Evolutionary conservation across 1,284 basidiomycete species (phyloP), one percentile per base, ranked within the genome.

Genomic region (Puccinia hordei): DNA sequence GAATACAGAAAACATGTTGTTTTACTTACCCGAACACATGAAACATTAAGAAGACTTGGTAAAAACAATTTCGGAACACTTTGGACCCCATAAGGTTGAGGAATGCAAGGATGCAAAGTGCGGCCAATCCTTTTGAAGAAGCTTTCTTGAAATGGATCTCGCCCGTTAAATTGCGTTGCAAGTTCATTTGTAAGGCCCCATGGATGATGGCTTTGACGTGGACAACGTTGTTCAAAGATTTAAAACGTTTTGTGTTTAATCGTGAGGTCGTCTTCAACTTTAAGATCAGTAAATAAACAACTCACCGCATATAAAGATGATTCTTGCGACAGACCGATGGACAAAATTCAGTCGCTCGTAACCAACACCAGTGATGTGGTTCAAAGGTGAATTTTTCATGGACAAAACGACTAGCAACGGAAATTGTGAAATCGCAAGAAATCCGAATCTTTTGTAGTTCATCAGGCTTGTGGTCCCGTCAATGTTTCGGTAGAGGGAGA

Each of bases 251-350:
- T 49, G 8, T 13, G 17, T 19, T 49, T 49, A 49, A 49, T 49
- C 13, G 17, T 63, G 2, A 63, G 38, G 33, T 38, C 13, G 0
- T 24, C n/a, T 66, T 22, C 41, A n/a, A n/a, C n/a, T 24, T 6
- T 27, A 74, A 41, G 53, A 46, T 41, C 9, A 27, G 17, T 22
- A 22, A 65, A 66, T 27, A 10, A 27, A 27, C 19, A 41, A 41
- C 68, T 80, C n/a, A 80, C 77, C 77, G 41, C 72, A 80, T 55
- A 69, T 27, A 27, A 80, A 73, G 15, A 80, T 61, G 38, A 80
- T 68, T 63, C 77, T 38, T 24, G 68, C 77, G 24, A 68, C 35
- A 61, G 71, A 49, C 30, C 66, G 51, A 63, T 80, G 66, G 30
- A 80, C 30, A 35, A 80, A 80, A 46, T 80, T 80, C 0, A 80